phyloP scores from a whole-genome alignment of 352 stramenopile genomes.

The Pythium sp. region DNA sequence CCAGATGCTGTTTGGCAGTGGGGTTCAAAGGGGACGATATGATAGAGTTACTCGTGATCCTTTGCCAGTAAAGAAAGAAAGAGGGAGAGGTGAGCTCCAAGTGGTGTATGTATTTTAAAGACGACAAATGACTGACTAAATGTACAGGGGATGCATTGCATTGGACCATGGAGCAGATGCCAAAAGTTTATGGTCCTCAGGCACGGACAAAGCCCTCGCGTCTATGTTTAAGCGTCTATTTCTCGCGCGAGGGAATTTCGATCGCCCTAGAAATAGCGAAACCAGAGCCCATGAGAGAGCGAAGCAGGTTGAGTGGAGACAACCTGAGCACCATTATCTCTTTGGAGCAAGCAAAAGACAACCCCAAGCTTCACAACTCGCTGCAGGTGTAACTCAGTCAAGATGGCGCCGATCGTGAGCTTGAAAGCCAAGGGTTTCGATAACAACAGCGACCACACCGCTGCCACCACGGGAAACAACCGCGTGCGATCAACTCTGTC shows the following conservation, averaged over 20 bases:
- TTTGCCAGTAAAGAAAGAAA: background rate
- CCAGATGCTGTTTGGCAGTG: background rate
- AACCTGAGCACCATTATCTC: constrained; percentile 1
- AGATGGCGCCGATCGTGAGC: constrained; percentile 21
- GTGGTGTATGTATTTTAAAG: background rate
- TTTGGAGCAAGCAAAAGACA: background rate
- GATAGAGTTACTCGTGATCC: background rate
- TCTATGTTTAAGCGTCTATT: constrained; percentile 2
- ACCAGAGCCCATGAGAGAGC: background rate
- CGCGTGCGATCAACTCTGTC: constrained; percentile 14
- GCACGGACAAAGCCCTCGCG: background rate
- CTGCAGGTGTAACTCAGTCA: background rate
- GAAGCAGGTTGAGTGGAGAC: background rate
- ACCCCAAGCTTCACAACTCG: background rate
- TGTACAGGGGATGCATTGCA: background rate
- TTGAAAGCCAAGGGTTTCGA: constrained; percentile 4
- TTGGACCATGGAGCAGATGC: too few species aligned
- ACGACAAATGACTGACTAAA: background rate
- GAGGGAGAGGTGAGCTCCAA: background rate
- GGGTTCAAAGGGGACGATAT: background rate
- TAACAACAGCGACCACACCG: constrained; percentile 17
- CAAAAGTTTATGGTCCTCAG: too few species aligned
- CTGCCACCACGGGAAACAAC: constrained; percentile 11
- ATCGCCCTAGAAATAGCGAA: background rate
- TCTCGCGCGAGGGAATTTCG: background rate